phyloP scores from a whole-genome alignment of 1,284 basidiomycete species.

The Prillingera fragicola region DNA sequence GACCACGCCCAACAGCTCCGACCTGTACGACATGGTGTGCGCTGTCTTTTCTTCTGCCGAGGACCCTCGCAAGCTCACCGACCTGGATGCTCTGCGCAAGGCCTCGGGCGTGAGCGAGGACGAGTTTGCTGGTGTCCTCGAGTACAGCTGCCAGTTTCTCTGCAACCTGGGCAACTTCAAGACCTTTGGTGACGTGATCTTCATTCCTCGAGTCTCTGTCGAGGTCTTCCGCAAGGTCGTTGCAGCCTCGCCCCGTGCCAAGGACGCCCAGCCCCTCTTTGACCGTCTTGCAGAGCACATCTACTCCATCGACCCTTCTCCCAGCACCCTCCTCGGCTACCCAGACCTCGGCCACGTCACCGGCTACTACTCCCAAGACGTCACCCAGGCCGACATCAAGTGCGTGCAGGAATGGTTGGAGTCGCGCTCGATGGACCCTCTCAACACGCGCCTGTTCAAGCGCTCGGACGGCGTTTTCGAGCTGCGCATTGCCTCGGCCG shows the following conservation, averaged over 20 bases:
- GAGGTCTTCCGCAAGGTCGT: slow-evolving; percentile 9
- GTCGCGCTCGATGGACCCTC: slow-evolving; percentile 7
- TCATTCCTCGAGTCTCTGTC: slow-evolving; percentile 12
- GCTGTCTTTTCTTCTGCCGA: slow-evolving; percentile 2
- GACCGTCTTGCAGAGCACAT: slow-evolving; percentile 14
- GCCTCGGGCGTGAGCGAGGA: slow-evolving; percentile 6
- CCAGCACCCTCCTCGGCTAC: slow-evolving; percentile 17
- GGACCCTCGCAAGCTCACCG: slow-evolving; percentile 6
- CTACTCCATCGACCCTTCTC: slow-evolving; percentile 6
- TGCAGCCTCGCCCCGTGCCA: slow-evolving; percentile 4
- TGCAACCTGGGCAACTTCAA: slow-evolving; percentile 20
- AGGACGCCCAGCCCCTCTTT: slow-evolving; percentile 8
- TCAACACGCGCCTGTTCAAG: slow-evolving; percentile 21
- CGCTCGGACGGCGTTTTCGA: slow-evolving; percentile 12
- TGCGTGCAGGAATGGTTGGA: slow-evolving; percentile 12
- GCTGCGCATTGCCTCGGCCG: slow-evolving; percentile 12
- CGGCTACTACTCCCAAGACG: slow-evolving; percentile 13
- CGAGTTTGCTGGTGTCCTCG: slow-evolving; percentile 8
- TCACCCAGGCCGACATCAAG: slow-evolving; percentile 18
- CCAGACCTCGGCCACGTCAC: slow-evolving; percentile 17
- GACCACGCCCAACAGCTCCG: slow-evolving; percentile 13
- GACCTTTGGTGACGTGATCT: slow-evolving; percentile 19
- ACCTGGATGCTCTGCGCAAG: slow-evolving; percentile 6
- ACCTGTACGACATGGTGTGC: slow-evolving; percentile 15
- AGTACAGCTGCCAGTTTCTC: slow-evolving; percentile 16